Percentiles rank a stretch among this genome's conserved stretches.
Evolutionary conservation across 116 monocot genomes (phyloP).

Genomic region (Phalaenopsis hybrid): DNA sequence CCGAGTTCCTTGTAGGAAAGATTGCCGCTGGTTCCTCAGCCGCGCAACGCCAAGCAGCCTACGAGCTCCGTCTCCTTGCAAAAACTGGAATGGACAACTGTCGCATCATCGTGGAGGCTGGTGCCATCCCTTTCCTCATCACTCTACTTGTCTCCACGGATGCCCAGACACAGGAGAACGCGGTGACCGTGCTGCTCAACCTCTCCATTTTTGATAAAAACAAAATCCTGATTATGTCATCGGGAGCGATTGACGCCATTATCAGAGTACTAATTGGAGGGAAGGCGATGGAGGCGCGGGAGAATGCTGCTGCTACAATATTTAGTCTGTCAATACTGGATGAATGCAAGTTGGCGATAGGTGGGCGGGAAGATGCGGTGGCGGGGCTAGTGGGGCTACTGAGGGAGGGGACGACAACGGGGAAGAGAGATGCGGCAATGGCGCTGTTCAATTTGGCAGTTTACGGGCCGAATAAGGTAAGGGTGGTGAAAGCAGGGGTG

Average conservation of each 20-base stretch:
- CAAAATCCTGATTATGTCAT: slow-evolving; percentile 24
- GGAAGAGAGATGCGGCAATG: slow-evolving; percentile 26
- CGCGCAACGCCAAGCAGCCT: slow-evolving; percentile 17
- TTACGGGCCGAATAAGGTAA: background rate
- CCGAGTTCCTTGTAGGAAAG: slow-evolving; percentile 28
- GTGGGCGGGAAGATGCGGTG: slow-evolving; percentile 7
- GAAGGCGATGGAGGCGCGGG: slow-evolving; percentile 20
- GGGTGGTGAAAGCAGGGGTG: slow-evolving; percentile 16
- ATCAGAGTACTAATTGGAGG: slow-evolving; percentile 11
- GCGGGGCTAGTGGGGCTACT: slow-evolving; percentile 13
- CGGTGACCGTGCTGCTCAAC: too few species aligned
- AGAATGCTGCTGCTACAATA: slow-evolving; percentile 40
- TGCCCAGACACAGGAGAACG: slow-evolving; percentile 11
- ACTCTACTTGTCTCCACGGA: slow-evolving; percentile 16
- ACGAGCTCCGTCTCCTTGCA: slow-evolving; percentile 29
- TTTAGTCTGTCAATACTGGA: slow-evolving; percentile 30
- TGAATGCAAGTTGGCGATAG: slow-evolving; percentile 21
- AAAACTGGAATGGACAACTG: slow-evolving; percentile 30
- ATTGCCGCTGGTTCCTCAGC: slow-evolving; percentile 21
- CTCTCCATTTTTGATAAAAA: too few species aligned
- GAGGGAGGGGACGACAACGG: slow-evolving; percentile 9
- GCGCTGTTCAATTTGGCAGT: slow-evolving; percentile 17
- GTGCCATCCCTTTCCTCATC: slow-evolving; percentile 30
- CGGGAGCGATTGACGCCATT: slow-evolving; percentile 20
- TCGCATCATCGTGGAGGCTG: slow-evolving; percentile 25